Percentiles rank a stretch among this genome's conserved stretches.
These are phyloP conservation scores for Cladosporium sp. DNA, from an alignment of 2,329 filamentous ascomycete species.

Conservation along the genomic window DNA sequence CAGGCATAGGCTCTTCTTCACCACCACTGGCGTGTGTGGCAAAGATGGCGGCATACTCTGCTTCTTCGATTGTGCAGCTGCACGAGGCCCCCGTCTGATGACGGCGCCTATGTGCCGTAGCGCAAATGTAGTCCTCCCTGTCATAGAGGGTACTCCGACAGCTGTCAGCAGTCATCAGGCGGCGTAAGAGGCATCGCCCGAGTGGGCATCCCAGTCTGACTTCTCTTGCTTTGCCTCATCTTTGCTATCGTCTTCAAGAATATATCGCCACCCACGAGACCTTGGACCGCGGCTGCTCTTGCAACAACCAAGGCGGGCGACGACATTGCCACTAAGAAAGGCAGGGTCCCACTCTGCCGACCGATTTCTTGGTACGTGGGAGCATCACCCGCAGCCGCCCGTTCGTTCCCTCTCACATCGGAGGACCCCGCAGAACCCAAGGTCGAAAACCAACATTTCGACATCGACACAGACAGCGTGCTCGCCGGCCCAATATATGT, in stretches of 20 bases:
- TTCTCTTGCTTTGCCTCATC: not conserved
- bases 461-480: not conserved
- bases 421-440: not conserved
- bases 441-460: not conserved
- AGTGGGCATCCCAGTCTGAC: not conserved
- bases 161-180: not conserved
- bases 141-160: not conserved
- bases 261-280: too few relatives aligned
- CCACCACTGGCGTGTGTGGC: not conserved
- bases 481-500: conserved; percentile 9
- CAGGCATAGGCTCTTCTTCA: not conserved
- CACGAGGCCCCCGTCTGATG: not conserved
- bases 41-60: not conserved
- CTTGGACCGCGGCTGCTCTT: not conserved
- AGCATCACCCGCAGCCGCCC: not conserved
- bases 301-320: not conserved
- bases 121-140: not conserved
- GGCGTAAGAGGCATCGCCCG: not conserved
- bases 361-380: not conserved
- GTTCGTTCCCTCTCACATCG: not conserved
- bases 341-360: conserved; percentile 2
- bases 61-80: conserved; percentile 2
- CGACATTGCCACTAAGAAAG: conserved; percentile 2
- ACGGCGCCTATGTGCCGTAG: conserved; percentile 1
- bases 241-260: not conserved